Evolutionary conservation across 2,329 filamentous ascomycete genomes (phyloP), one percentile per base, ranked within the genome.

Genomic region (Pseudocercospora fijiensis): DNA sequence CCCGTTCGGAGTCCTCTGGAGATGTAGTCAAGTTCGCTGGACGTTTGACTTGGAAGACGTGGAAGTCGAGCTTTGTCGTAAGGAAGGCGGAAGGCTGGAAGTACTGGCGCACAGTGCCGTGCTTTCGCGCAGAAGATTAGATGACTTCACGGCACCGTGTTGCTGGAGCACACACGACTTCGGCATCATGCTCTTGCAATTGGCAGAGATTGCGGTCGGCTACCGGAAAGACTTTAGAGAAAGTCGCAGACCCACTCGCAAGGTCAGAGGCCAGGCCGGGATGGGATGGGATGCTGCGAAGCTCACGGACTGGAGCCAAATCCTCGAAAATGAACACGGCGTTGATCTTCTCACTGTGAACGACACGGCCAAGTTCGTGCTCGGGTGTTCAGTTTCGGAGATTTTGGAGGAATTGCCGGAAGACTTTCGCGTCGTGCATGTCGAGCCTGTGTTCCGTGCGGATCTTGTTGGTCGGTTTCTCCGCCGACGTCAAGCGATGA

Each of bases 381-480:
- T 67, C 16, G 65, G 65, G 10, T 37, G 53, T 45, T 53, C 62
- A 18, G 65, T 67, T 8, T 41, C 62, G 2, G 33, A 66, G 5
- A 66, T 66, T 13, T 28, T 64, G 24, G 27, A 28, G 24, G 30
- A 57, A 4, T 52, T 60, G 13, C 51, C 56, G 11, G 27, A 56
- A 8, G 43, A 61, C 9, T 45, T 64, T 8, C 64, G 66, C 11
- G 52, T 68, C 4, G 20, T 66, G 28, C 66, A 68, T 27, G 66
- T 68, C 3, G 66, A 68, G 45, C 61, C 66, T 0, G 66, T 68
- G 11, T 68, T 68, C 33, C 66, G 66, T 26, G 24, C 61, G 6
- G 61, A 68, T n/a, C 55, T 68, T 11, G 66, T 66, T 6, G 20
- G 18, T 6, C 26, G 43, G 9, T 68, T 68, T 51, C 47, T 62